Evolutionary conservation across 2,329 filamentous ascomycete genomes (phyloP).

Genomic region (Xylaria sp.): DNA sequence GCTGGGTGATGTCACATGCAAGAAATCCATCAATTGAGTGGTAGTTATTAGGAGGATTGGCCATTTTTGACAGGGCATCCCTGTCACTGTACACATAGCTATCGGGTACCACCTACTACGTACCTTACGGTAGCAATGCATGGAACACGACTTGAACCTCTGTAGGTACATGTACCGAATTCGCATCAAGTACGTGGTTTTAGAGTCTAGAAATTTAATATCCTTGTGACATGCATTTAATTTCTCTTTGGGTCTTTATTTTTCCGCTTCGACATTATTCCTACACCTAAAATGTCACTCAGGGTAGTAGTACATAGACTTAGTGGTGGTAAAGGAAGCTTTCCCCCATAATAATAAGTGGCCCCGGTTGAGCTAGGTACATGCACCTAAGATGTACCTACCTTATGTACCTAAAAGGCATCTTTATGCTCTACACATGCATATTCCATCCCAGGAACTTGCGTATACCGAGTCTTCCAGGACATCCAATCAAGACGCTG

Average conservation of each 20-base stretch:
- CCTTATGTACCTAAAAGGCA: no score
- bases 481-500: constrained; percentile 20
- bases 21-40: constrained; percentile 16
- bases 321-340: no score
- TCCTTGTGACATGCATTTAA: no score
- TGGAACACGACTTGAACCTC: not conserved
- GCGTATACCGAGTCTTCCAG: constrained; percentile 21
- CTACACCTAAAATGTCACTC: no score
- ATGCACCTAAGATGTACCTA: not conserved
- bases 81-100: not conserved
- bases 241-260: no score
- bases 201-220: not conserved
- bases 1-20: constrained; percentile 43
- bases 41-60: not conserved
- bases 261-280: no score
- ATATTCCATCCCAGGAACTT: not conserved
- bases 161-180: no score
- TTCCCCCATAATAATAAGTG: no score
- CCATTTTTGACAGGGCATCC: not conserved
- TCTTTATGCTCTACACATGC: not conserved
- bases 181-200: not conserved
- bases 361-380: no score
- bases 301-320: no score
- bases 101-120: not conserved
- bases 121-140: constrained; percentile 3